Evolutionary conservation across 2,329 filamentous ascomycete species (phyloP), one percentile per base, ranked within the genome.

Genomic region (Ascochyta clinopodiicola): DNA sequence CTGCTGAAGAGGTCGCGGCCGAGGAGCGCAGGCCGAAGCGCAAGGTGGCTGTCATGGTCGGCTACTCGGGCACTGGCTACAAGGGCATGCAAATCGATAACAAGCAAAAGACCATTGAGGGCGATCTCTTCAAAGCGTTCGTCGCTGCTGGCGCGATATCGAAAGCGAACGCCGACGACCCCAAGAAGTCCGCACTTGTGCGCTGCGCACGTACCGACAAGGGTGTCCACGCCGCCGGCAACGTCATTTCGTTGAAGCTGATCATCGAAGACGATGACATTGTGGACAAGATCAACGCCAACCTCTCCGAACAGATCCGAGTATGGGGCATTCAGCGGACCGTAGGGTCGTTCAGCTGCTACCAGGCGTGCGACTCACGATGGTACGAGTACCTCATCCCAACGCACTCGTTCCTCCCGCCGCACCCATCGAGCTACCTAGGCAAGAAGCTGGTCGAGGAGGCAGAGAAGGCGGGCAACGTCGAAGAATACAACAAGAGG

Each of bases 341-440:
- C 0, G 94, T 89, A 72, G 94, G 93, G 62, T 86, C 87, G 64
- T 99, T 98, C 81, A 97, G 91, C 76, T 94, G 91, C 77, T 99
- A 99, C 77, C 90, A 96, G 72, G 85, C 91, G 51, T 97, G 94
- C 77, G 95, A 99, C 77, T 96, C 92, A 24, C 84, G 95, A 64
- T 96, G 93, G 83, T 99, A 99, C 78, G 95, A 99, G 79, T 99
- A 99, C 73, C 81, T 99, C 47, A 91, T 99, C 75, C 95, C 95
- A 2, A 95, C 90, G 37, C 92, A 98, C 77, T 92, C 90, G 52
- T 90, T 99, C 65, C 79, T 99, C 29, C 95, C 95, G 19, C 95
- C 95, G 0, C 93, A 98, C 72, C 93, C 93, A 0, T 88, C 89
- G 60, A 96, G 91, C 58, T 96, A 85, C 73, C 77, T 99, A 32